phyloP scores from a whole-genome alignment of 305 asterid species.

The Withania somnifera region DNA sequence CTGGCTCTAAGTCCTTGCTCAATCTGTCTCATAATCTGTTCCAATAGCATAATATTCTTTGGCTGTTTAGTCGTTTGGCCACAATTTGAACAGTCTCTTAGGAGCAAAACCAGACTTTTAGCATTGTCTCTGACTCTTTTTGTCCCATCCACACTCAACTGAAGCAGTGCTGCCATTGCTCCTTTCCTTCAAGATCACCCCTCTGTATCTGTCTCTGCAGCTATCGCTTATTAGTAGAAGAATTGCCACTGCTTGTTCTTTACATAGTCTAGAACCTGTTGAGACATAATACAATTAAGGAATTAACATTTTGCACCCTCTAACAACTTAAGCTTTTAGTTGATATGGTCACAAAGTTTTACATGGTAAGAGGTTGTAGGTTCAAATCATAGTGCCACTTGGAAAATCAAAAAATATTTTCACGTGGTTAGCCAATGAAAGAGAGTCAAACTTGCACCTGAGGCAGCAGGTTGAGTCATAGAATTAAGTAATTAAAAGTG shows the following conservation, averaged over 20 bases:
- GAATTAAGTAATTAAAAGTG: background rate
- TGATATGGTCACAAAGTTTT: background rate
- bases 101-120: constrained; percentile 43
- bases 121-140: constrained; percentile 48
- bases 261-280: constrained; percentile 23
- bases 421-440: background rate
- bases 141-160: constrained; percentile 64
- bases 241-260: constrained; percentile 53
- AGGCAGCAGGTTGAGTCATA: background rate
- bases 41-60: constrained; percentile 33
- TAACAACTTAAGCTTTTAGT: background rate
- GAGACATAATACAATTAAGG: background rate
- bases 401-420: background rate
- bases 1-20: constrained; percentile 48
- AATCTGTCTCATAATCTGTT: constrained; percentile 59
- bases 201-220: constrained; percentile 49
- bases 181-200: constrained; percentile 61
- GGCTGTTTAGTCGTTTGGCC: constrained; percentile 13
- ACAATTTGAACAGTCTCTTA: constrained; percentile 45
- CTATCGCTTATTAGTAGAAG: constrained; percentile 45
- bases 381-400: background rate
- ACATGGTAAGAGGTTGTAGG: background rate
- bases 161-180: constrained; percentile 65
- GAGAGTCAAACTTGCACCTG: background rate
- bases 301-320: background rate